Base-by-base conservation (phyloP, 192 early-diverging fungal species). In the Umbelopsis sp. region DNA sequence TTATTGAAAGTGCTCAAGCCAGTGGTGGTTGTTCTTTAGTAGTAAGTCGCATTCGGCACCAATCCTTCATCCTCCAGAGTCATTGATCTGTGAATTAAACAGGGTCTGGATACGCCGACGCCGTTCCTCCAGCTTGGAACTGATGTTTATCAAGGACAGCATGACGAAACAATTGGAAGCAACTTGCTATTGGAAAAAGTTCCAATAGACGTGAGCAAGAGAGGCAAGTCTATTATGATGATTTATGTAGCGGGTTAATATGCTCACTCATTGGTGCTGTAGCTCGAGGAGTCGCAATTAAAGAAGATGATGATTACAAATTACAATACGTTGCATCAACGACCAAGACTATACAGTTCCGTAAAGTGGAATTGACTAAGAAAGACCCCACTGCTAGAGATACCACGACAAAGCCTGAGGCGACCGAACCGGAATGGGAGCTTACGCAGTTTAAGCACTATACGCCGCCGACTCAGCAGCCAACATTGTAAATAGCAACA, bases 161-260 rank as follows among this genome's bases (percentile, higher is more conserved):
- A 27, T 35, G 55, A 61, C 33, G 55, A 61, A 13, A 61, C 55
- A 4, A 61, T 61, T 18, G 55, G 55, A n/a, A 61, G 55, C 16
- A 61, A 61, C 25, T 18, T 61, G 27, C 25, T 61, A 25, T 61
- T 61, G 55, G 55, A 61, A 35, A 61, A 35, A 25, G 30, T 61
- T 12, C 55, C 55, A 0, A 61, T 35, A 12, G 15, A 13, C 18
- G 55, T 35, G 18, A n/a, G 30, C 55, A 61, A 27, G 2, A 30
- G 55, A 61, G 11, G 55, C 3, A 3, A 15, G 18, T 61, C 11
- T 18, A n/a, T 2, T 16, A 9, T 61, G 0, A 16, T 18, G 30
- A 8, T 3, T 0, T 35, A 10, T 37, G 55, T 35, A 1, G 55
- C 27, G 33, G 55, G n/a, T n/a, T 27, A 15, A 37, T n/a, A 35